These are phyloP conservation scores for Clarireedia homoeocarpa DNA, from an alignment of 2,329 filamentous ascomycete species.

Conservation along the genomic window DNA sequence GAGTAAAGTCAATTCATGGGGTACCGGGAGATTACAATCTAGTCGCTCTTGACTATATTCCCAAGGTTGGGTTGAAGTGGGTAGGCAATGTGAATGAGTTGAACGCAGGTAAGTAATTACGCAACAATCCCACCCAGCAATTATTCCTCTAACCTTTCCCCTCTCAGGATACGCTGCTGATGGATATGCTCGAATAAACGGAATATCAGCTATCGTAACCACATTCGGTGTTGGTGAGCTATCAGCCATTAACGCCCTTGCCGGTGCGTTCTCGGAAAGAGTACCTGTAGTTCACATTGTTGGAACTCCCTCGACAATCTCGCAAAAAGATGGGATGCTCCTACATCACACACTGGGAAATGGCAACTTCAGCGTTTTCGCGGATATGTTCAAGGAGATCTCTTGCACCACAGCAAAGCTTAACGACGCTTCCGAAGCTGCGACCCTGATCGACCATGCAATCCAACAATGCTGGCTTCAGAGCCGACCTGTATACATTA, in stretches of 20 bases:
- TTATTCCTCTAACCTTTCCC: neutral
- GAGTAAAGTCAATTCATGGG: slow-evolving; percentile 58
- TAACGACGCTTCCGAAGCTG: slow-evolving; percentile 60
- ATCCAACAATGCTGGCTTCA: slow-evolving; percentile 66
- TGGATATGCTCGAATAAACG: slow-evolving; percentile 67
- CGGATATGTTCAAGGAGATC: slow-evolving; percentile 66
- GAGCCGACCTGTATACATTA: slow-evolving; percentile 76
- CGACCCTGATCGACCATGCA: slow-evolving; percentile 68
- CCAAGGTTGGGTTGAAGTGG: slow-evolving; percentile 51
- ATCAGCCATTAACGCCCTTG: slow-evolving; percentile 66
- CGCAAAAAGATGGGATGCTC: slow-evolving; percentile 39
- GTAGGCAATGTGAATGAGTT: slow-evolving; percentile 66
- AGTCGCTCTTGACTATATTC: slow-evolving; percentile 58
- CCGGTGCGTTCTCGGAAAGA: slow-evolving; percentile 66
- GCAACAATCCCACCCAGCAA: neutral
- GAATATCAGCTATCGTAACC: slow-evolving; percentile 62
- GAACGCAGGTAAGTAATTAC: slow-evolving; percentile 50
- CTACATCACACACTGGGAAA: slow-evolving; percentile 68
- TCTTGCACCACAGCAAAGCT: slow-evolving; percentile 66
- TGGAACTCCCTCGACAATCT: slow-evolving; percentile 40
- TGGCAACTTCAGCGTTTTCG: slow-evolving; percentile 76
- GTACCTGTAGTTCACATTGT: slow-evolving; percentile 63
- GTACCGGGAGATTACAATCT: slow-evolving; percentile 71
- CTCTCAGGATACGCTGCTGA: slow-evolving; percentile 65
- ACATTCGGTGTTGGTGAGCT: slow-evolving; percentile 70